Evolutionary conservation across 2,329 filamentous ascomycete species (phyloP).

Genomic region (Fusarium pseudocircinatum): DNA sequence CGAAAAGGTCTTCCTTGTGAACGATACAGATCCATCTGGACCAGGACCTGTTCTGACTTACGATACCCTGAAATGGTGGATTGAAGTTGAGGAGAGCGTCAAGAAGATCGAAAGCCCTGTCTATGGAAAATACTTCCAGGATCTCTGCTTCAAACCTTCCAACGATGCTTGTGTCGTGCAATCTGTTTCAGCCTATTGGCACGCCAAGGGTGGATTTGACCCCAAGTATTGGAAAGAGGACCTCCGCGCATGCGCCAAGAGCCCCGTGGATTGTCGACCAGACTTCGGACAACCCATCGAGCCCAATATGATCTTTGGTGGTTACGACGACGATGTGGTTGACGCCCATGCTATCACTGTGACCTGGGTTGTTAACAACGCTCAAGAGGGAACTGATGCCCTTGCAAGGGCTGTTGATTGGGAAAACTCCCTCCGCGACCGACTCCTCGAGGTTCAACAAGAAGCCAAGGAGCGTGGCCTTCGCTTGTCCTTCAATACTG

Average conservation of each 20-base stretch:
- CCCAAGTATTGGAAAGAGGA: conserved; percentile 74
- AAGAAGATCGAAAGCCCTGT: conserved; percentile 74
- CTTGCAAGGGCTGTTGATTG: conserved; percentile 85
- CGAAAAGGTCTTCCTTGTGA: conserved; percentile 93
- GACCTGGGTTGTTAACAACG: conserved; percentile 95
- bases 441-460: conserved; percentile 79
- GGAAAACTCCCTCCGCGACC: conserved; percentile 80
- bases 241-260: conserved; percentile 77
- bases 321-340: conserved; percentile 74
- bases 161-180: conserved; percentile 92
- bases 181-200: conserved; percentile 90
- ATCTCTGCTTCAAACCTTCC: conserved; percentile 94
- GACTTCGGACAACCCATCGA: conserved; percentile 90
- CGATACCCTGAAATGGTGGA: conserved; percentile 93
- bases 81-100: conserved; percentile 84
- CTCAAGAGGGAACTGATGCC: conserved; percentile 75
- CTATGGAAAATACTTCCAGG: conserved; percentile 75
- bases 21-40: conserved; percentile 74
- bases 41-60: conserved; percentile 85
- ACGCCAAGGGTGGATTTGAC: conserved; percentile 59
- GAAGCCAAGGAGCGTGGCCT: conserved; percentile 83
- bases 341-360: conserved; percentile 84
- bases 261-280: conserved; percentile 86
- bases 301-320: conserved; percentile 86
- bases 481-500: conserved; percentile 91